These are phyloP conservation scores for Cladosporium sp. DNA, from an alignment of 2,329 filamentous ascomycete genomes.

Conservation along the genomic window DNA sequence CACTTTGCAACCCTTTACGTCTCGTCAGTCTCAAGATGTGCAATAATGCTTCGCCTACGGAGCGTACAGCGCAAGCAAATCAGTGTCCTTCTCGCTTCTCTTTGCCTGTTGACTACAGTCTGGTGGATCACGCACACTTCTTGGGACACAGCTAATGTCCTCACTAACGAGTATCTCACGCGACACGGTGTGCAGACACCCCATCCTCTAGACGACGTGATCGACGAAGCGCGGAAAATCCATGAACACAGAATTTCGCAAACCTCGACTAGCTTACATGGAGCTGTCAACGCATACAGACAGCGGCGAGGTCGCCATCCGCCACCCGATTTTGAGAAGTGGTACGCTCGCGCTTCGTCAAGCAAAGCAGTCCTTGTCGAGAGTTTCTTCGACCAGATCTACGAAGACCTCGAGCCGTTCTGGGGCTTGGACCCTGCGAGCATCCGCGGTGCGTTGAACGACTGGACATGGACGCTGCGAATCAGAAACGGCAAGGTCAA, in stretches of 20 bases:
- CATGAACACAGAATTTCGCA: not conserved
- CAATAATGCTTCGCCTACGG: not conserved
- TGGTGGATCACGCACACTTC: not conserved
- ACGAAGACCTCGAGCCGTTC: conserved; percentile 48
- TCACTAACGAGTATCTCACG: not conserved
- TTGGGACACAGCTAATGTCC: not conserved
- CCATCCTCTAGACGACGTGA: conserved; percentile 11
- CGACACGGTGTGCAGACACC: not conserved
- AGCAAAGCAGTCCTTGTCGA: conserved; percentile 45
- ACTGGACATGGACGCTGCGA: conserved; percentile 36
- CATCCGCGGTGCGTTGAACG: conserved; percentile 40
- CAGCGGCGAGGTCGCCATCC: conserved; percentile 45
- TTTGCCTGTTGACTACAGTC: not conserved
- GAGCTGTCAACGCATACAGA: conserved; percentile 36
- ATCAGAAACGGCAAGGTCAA: conserved; percentile 39
- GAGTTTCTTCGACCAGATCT: conserved; percentile 51
- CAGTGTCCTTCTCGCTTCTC: not conserved
- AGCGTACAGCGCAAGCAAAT: not conserved
- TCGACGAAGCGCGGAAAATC: not conserved
- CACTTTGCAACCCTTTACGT: not conserved
- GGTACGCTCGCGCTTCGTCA: conserved; percentile 44
- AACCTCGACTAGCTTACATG: not conserved
- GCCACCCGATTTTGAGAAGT: conserved; percentile 48
- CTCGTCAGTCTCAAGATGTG: not conserved
- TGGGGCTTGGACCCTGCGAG: conserved; percentile 43